Evolutionary conservation across 2,329 filamentous ascomycete species (phyloP).

Genomic region (Colletotrichum sp.): DNA sequence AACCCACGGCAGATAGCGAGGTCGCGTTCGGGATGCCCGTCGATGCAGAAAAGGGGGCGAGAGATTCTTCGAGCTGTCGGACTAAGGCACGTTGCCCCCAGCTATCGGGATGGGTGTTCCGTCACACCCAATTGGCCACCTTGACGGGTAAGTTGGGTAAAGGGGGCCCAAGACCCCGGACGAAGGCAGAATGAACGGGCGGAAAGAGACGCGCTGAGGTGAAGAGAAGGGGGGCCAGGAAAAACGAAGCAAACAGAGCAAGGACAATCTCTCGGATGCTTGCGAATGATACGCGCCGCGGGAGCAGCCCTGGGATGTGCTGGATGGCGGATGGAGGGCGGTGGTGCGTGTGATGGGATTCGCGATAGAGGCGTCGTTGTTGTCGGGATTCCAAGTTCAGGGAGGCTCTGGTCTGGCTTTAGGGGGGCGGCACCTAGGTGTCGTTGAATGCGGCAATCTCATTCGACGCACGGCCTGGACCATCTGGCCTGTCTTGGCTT

Average conservation of each 20-base stretch:
- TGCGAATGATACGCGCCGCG: neutral
- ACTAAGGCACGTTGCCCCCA: neutral
- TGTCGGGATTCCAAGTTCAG: neutral
- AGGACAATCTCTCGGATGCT: neutral
- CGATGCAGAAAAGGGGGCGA: slow-evolving; percentile 3
- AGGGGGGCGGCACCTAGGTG: neutral
- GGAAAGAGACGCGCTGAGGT: neutral
- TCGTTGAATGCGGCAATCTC: neutral
- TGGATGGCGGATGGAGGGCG: neutral
- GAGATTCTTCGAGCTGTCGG: neutral
- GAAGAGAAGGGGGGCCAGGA: neutral
- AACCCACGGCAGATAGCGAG: neutral
- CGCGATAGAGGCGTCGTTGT: slow-evolving; percentile 1
- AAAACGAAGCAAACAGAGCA: neutral
- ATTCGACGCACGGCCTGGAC: neutral
- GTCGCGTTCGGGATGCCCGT: neutral
- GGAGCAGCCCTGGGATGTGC: neutral
- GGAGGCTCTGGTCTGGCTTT: neutral
- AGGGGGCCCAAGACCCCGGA: neutral
- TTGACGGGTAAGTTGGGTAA: neutral
- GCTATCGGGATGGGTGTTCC: neutral
- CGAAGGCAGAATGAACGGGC: neutral
- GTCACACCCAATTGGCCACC: slow-evolving; percentile 12
- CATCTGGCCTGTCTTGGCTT: neutral
- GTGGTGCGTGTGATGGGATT: neutral